phyloP scores from a whole-genome alignment of 1,284 basidiomycete genomes.

The Moesziomyces aphidis region DNA sequence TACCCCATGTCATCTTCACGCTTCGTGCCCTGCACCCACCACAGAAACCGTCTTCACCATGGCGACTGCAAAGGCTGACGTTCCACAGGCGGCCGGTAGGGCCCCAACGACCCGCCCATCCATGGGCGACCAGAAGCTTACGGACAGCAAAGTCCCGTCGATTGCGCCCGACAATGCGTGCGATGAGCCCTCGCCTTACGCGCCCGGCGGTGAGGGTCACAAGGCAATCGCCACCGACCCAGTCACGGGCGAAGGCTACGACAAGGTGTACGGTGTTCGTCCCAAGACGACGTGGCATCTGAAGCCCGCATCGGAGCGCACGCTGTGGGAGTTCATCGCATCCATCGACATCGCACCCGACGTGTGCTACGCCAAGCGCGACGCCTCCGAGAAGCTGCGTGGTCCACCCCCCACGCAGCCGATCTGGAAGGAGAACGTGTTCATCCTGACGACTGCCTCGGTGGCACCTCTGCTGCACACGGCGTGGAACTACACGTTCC shows the following conservation, averaged over 20 bases:
- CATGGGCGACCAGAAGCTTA: slow-evolving; percentile 47
- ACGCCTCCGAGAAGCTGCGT: slow-evolving; percentile 32
- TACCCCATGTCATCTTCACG: too few relatives aligned
- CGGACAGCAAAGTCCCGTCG: slow-evolving; percentile 41
- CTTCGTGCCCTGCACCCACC: too few relatives aligned
- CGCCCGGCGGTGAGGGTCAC: slow-evolving; percentile 53
- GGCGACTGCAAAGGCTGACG: slow-evolving; percentile 20
- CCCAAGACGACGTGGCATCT: slow-evolving; percentile 64
- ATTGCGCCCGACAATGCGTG: slow-evolving; percentile 61
- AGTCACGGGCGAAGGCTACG: slow-evolving; percentile 48
- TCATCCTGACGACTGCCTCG: slow-evolving; percentile 53
- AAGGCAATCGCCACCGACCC: slow-evolving; percentile 57
- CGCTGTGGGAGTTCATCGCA: slow-evolving; percentile 60
- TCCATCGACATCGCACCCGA: slow-evolving; percentile 55
- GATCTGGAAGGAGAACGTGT: slow-evolving; percentile 56
- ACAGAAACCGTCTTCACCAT: slow-evolving; percentile 10
- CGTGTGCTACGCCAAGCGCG: slow-evolving; percentile 48
- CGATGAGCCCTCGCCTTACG: slow-evolving; percentile 58
- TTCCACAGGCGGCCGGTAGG: slow-evolving; percentile 42
- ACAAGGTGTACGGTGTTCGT: slow-evolving; percentile 62
- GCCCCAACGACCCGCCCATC: slow-evolving; percentile 33
- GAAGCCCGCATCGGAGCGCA: slow-evolving; percentile 52
- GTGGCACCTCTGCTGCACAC: slow-evolving; percentile 47
- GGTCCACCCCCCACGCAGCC: slow-evolving; percentile 56
- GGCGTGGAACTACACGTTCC: slow-evolving; percentile 51